Evolutionary conservation across 192 early-diverging fungal genomes (phyloP).

Genomic region (Coemansia umbellata): DNA sequence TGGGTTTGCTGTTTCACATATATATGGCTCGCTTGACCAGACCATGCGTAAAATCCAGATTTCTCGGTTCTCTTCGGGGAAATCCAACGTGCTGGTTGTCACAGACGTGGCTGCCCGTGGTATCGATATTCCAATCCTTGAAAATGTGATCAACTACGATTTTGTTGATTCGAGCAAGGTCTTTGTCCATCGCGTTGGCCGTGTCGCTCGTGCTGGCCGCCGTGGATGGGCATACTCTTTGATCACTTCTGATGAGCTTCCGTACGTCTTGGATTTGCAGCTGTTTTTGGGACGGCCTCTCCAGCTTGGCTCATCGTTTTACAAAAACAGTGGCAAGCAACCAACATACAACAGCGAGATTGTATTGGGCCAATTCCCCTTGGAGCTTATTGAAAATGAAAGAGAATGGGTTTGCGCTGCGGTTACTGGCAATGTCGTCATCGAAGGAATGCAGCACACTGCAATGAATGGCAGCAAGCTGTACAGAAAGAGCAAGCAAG

Average conservation of each 20-base stretch:
- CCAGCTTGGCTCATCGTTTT: constrained; percentile 49
- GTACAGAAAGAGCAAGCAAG: constrained; percentile 76
- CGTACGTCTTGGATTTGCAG: constrained; percentile 90
- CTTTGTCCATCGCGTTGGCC: constrained; percentile 95
- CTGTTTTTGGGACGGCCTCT: constrained; percentile 81
- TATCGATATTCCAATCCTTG: constrained; percentile 96
- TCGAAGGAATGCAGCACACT: constrained; percentile 62
- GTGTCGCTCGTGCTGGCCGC: constrained; percentile 92
- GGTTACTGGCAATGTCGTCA: constrained; percentile 57
- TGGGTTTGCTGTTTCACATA: constrained; percentile 78
- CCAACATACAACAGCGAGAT: constrained; percentile 77
- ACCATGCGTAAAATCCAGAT: constrained; percentile 86
- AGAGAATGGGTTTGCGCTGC: constrained; percentile 68
- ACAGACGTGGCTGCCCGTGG: constrained; percentile 99
- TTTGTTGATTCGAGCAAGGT: constrained; percentile 91
- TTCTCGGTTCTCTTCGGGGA: constrained; percentile 72
- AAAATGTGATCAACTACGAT: constrained; percentile 97
- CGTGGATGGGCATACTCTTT: constrained; percentile 90
- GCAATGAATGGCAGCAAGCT: constrained; percentile 83
- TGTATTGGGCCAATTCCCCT: constrained; percentile 74
- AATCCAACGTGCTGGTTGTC: constrained; percentile 80
- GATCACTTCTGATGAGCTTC: constrained; percentile 83
- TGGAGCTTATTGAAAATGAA: constrained; percentile 62
- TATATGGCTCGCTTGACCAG: constrained; percentile 95
- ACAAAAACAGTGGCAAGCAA: constrained; percentile 13